A percentile compares a stretch with the other conserved stretches of the same genome.
Evolutionary conservation across 177 flowering plant species (phyloP).

Genomic region (Vitis hybrid): DNA sequence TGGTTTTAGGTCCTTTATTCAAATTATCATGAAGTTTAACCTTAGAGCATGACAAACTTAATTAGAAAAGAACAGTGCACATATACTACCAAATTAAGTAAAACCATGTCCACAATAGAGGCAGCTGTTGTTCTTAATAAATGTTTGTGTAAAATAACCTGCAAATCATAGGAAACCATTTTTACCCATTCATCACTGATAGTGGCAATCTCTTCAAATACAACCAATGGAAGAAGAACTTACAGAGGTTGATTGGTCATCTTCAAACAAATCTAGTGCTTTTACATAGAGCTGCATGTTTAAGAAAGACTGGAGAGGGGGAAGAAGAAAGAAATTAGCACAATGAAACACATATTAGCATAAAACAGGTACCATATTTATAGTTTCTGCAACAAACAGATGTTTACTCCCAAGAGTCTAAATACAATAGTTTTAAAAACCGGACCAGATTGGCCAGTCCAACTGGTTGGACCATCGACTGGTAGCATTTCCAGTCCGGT

Average conservation of each 20-base stretch:
- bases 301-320: constrained; percentile 57
- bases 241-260: constrained; percentile 83
- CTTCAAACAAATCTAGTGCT: constrained; percentile 91
- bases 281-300: constrained; percentile 91
- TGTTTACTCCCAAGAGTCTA: not conserved
- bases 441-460: no score
- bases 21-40: not conserved
- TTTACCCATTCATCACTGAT: constrained; percentile 5
- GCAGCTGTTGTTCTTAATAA: constrained; percentile 74
- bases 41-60: not conserved
- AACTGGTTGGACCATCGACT: no score
- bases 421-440: no score
- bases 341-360: constrained; percentile 1
- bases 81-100: constrained; percentile 62
- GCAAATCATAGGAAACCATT: constrained; percentile 17
- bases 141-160: constrained; percentile 88
- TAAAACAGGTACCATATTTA: not conserved
- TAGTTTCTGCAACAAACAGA: not conserved
- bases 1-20: not conserved
- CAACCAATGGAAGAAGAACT: constrained; percentile 19
- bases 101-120: constrained; percentile 62
- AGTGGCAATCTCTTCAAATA: constrained; percentile 1
- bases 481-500: no score
- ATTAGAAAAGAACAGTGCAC: not conserved
- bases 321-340: constrained; percentile 1